A percentile compares a stretch with the other conserved stretches of the same genome.
These are phyloP conservation scores for Lachancea mirantina DNA, from an alignment of 805 yeast genomes.

Conservation along the genomic window DNA sequence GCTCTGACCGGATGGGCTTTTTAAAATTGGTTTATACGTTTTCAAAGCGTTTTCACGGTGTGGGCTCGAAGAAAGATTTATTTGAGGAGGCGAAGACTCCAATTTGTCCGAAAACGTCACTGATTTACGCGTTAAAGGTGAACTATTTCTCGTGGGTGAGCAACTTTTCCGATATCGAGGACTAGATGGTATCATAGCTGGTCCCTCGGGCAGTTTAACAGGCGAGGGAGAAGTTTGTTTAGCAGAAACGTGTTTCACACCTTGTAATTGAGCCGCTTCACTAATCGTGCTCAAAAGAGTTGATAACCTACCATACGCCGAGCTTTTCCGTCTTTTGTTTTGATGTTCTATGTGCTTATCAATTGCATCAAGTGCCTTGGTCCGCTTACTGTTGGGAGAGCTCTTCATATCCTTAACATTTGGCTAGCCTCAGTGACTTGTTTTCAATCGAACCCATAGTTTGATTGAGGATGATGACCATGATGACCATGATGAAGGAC, in stretches of 20 bases:
- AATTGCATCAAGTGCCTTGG: slow-evolving; percentile 20
- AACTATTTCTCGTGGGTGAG: slow-evolving; percentile 4
- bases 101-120: slow-evolving; percentile 29
- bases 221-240: no score
- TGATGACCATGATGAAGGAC: no score
- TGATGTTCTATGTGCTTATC: slow-evolving; percentile 21
- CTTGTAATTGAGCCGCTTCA: slow-evolving; percentile 2
- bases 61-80: slow-evolving; percentile 14
- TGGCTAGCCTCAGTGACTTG: slow-evolving; percentile 1
- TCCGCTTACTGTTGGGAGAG: slow-evolving; percentile 3
- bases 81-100: slow-evolving; percentile 22
- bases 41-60: slow-evolving; percentile 16
- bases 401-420: background rate
- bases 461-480: no score
- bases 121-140: slow-evolving; percentile 22
- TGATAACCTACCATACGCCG: slow-evolving; percentile 2
- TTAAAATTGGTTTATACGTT: slow-evolving; percentile 23
- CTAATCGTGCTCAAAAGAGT: slow-evolving; percentile 3
- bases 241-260: no score
- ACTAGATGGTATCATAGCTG: no score
- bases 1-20: no score
- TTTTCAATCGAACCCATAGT: background rate
- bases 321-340: slow-evolving; percentile 7
- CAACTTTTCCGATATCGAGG: no score
- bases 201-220: no score